Conservation (phyloP, 192 early-diverging fungal genomes). For the Thoreauomyces humboldtii region DNA sequence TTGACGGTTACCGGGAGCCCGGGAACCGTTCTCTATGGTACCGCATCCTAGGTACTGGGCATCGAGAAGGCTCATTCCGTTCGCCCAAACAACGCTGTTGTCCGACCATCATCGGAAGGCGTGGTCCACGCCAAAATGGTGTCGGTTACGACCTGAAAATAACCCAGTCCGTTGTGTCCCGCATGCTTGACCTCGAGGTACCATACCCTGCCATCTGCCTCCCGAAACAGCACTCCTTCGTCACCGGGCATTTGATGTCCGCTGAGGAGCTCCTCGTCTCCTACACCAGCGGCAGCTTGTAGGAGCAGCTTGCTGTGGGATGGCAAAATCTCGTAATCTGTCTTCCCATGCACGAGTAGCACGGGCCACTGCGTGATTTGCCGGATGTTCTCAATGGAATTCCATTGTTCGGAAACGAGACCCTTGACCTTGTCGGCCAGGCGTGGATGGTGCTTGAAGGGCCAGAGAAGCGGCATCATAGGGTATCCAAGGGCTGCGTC, state of each 20-base stretch:
- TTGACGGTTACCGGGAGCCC: too few species aligned
- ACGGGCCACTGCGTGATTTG: slow-evolving; percentile 30
- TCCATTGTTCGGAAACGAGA: slow-evolving; percentile 38
- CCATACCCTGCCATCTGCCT: slow-evolving; percentile 22
- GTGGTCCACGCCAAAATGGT: slow-evolving; percentile 31
- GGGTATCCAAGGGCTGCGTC: slow-evolving; percentile 43
- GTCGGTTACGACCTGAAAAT: slow-evolving; percentile 33
- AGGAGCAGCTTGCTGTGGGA: slow-evolving; percentile 11
- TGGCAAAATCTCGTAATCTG: slow-evolving; percentile 46
- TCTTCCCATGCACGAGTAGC: slow-evolving; percentile 42
- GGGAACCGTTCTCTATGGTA: too few species aligned
- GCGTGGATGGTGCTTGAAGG: slow-evolving; percentile 29
- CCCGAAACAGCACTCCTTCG: not conserved
- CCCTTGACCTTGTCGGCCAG: slow-evolving; percentile 30
- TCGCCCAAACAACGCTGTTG: too few species aligned
- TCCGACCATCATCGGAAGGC: too few species aligned
- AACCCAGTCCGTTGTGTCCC: slow-evolving; percentile 38
- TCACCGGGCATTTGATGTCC: not conserved
- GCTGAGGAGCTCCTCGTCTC: not conserved
- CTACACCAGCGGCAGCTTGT: not conserved
- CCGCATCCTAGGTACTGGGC: too few species aligned
- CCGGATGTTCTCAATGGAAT: slow-evolving; percentile 32
- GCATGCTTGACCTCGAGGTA: slow-evolving; percentile 34
- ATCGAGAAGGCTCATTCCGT: too few species aligned
- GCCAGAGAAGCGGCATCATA: slow-evolving; percentile 41